These are phyloP conservation scores for Thermothielavioides terrestris DNA, from an alignment of 495 filamentous ascomycete genomes.

Conservation along the genomic window DNA sequence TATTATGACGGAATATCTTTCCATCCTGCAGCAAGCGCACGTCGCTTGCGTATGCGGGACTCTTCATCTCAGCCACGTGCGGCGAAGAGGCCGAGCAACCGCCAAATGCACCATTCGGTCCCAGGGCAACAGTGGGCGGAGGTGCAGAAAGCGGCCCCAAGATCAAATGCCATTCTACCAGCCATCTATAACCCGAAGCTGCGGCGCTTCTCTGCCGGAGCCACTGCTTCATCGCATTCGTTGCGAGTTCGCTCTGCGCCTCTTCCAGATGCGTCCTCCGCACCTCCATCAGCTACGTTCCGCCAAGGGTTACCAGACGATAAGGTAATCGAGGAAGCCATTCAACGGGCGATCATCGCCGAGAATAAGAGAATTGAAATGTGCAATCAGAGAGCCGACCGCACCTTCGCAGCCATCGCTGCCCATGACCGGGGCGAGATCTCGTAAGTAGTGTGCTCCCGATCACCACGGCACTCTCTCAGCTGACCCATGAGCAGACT, in stretches of 20 bases:
- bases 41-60: too few species aligned
- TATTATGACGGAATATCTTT: too few species aligned
- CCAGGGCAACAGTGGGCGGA: too few species aligned
- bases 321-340: background rate
- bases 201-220: background rate
- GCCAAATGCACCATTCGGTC: too few species aligned
- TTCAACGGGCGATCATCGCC: background rate
- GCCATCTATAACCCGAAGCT: background rate
- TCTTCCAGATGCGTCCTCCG: background rate
- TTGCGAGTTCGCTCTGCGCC: background rate
- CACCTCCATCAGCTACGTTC: too few species aligned
- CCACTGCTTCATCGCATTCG: background rate
- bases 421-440: slow-evolving; percentile 3
- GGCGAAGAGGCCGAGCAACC: too few species aligned
- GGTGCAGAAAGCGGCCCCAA: too few species aligned
- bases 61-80: too few species aligned
- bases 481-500: slow-evolving; percentile 6
- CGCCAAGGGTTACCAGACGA: too few species aligned
- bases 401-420: background rate
- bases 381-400: background rate
- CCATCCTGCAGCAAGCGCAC: too few species aligned
- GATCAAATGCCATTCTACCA: too few species aligned
- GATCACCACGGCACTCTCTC: background rate
- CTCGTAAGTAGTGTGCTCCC: slow-evolving; percentile 3
- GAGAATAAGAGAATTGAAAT: background rate